A percentile compares a stretch with the other conserved stretches of the same genome.
Conservation (phyloP, 2,329 filamentous ascomycete species). For the Exophiala calicioides region DNA sequence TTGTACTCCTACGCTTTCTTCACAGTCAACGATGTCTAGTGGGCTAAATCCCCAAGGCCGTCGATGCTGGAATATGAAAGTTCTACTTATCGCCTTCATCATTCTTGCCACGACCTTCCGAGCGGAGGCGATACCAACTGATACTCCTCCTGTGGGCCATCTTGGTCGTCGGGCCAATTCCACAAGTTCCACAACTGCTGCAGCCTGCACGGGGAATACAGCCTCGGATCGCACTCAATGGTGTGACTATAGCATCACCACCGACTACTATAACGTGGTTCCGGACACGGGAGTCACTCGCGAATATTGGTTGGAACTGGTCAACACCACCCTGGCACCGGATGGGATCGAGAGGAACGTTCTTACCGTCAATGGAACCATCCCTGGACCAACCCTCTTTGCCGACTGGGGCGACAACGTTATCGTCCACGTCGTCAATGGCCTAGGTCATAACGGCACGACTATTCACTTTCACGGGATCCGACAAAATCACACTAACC, state of each 20-base stretch:
- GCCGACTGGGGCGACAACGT: constrained; percentile 64
- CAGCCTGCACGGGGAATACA: too few relatives aligned
- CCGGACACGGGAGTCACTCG: constrained; percentile 23
- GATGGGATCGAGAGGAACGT: constrained; percentile 45
- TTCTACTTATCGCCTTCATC: too few relatives aligned
- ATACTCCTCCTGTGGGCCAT: too few relatives aligned
- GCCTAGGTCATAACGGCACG: constrained; percentile 57
- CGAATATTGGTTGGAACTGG: constrained; percentile 22
- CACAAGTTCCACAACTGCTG: too few relatives aligned
- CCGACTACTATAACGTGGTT: constrained; percentile 16
- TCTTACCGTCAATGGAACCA: constrained; percentile 68
- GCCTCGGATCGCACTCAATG: constrained; percentile 20
- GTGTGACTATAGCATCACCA: constrained; percentile 23
- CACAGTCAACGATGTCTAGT: too few relatives aligned
- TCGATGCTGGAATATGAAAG: too few relatives aligned
- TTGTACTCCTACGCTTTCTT: too few relatives aligned
- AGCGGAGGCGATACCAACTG: too few relatives aligned
- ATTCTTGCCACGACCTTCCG: too few relatives aligned
- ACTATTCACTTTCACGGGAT: constrained; percentile 68
- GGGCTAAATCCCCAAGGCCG: too few relatives aligned
- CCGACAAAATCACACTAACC: constrained; percentile 56
- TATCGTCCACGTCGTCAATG: constrained; percentile 58
- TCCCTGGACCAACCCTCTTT: constrained; percentile 66
- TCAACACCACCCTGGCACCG: constrained; percentile 12
- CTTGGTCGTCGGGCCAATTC: too few relatives aligned